Evolutionary conservation across 129 eudicot species (phyloP).

Genomic region (Flaveria brownii): DNA sequence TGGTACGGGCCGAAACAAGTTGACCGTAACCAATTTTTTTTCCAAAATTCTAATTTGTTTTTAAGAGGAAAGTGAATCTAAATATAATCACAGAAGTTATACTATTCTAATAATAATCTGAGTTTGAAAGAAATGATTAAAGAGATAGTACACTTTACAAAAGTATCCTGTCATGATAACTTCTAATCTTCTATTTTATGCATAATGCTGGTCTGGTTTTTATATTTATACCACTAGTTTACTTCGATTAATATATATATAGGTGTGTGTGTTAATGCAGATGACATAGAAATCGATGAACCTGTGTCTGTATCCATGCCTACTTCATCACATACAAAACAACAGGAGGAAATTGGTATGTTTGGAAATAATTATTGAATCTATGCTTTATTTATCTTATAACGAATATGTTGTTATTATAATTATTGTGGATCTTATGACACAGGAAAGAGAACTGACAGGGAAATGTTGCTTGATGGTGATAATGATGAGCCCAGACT

Average conservation of each 20-base stretch:
- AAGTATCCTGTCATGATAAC: not conserved
- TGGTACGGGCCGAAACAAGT: not conserved
- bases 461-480: slow-evolving; percentile 65
- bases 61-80: not conserved
- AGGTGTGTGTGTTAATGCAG: slow-evolving; percentile 41
- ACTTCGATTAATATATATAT: too few species aligned
- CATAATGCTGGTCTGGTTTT: too few species aligned
- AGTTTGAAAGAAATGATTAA: not conserved
- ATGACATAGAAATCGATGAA: slow-evolving; percentile 92
- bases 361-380: not conserved
- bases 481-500: slow-evolving; percentile 60
- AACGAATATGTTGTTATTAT: too few species aligned
- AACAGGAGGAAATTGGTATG: slow-evolving; percentile 43
- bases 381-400: not conserved
- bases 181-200: too few species aligned
- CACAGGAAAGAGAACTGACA: slow-evolving; percentile 64
- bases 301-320: slow-evolving; percentile 57
- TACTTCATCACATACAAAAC: slow-evolving; percentile 55
- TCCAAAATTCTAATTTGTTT: not conserved
- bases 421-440: not conserved
- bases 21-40: not conserved
- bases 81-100: not conserved
- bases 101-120: not conserved
- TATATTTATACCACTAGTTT: slow-evolving; percentile 5
- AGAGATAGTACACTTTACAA: not conserved